Evolutionary conservation across 441 rosid species (phyloP).

Genomic region (Erodium texanum): DNA sequence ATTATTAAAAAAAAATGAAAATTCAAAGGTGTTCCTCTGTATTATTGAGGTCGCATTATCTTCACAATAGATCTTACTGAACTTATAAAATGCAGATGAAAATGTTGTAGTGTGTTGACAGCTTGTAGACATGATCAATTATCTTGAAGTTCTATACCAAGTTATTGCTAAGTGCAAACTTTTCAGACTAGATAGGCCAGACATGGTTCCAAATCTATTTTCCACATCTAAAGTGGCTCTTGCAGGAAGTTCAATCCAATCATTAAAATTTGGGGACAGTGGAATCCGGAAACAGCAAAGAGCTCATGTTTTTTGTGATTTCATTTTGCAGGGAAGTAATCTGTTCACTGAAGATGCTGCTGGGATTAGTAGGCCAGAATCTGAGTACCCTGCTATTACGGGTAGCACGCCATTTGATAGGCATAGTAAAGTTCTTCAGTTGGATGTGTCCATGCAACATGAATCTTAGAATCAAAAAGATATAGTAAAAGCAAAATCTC

Average conservation of each 20-base stretch:
- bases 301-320: slow-evolving; percentile 8
- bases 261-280: background rate
- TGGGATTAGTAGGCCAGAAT: slow-evolving; percentile 18
- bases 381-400: slow-evolving; percentile 20
- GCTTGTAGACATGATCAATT: background rate
- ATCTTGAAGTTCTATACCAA: background rate
- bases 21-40: background rate
- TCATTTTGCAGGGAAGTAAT: slow-evolving; percentile 28
- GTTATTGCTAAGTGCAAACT: background rate
- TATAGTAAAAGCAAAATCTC: slow-evolving; percentile 16
- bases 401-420: slow-evolving; percentile 12
- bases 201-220: background rate
- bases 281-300: background rate
- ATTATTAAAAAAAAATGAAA: too few species aligned
- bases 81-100: background rate
- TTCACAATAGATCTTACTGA: too few species aligned
- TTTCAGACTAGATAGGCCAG: background rate
- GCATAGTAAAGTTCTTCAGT: slow-evolving; percentile 19
- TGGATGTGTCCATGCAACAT: slow-evolving; percentile 18
- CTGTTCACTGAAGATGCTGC: slow-evolving; percentile 8
- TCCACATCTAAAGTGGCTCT: slow-evolving; percentile 4
- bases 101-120: background rate
- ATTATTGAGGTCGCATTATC: background rate
- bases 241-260: background rate
- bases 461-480: slow-evolving; percentile 30